A percentile compares a stretch with the other conserved stretches of the same genome.
phyloP scores from a whole-genome alignment of 192 early-diverging fungal species.

The Phlyctochytrium planicorne region DNA sequence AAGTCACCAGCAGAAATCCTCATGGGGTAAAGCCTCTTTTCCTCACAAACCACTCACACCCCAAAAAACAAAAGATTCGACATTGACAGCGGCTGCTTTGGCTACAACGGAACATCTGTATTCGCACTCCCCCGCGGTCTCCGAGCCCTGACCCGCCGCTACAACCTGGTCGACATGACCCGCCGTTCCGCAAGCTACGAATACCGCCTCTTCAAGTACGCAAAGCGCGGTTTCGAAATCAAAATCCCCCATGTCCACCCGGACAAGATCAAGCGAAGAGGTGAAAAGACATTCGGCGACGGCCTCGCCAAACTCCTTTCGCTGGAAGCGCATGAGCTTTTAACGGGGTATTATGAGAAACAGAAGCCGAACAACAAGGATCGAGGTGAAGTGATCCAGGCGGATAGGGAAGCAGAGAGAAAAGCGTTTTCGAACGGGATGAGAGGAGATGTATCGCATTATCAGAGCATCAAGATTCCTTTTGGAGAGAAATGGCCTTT shows the following conservation, averaged over 20 bases:
- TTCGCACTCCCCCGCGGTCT: background rate
- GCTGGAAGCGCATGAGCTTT: background rate
- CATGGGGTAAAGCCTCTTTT: conserved; percentile 28
- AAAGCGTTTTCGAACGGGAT: background rate
- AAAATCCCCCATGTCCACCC: background rate
- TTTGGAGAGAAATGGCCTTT: background rate
- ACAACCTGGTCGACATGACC: conserved; percentile 27
- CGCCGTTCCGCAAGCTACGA: conserved; percentile 28
- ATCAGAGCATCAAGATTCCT: background rate
- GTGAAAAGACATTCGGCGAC: background rate
- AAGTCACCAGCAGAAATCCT: conserved; percentile 32
- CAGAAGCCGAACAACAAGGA: background rate
- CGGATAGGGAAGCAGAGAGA: background rate
- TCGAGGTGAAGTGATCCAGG: background rate
- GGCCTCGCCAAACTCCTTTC: background rate
- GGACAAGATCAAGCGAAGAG: background rate
- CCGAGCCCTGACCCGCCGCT: no score
- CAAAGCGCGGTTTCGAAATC: conserved; percentile 22
- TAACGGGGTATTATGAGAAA: background rate
- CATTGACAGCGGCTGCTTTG: no score
- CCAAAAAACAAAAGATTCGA: no score
- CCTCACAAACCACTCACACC: conserved; percentile 18
- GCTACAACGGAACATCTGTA: no score
- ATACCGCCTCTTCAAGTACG: conserved; percentile 24
- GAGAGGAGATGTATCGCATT: background rate